Percentiles rank a stretch among this genome's conserved stretches.
These are phyloP conservation scores for Colletotrichum sp. DNA, from an alignment of 2,329 filamentous ascomycete genomes.

Conservation along the genomic window DNA sequence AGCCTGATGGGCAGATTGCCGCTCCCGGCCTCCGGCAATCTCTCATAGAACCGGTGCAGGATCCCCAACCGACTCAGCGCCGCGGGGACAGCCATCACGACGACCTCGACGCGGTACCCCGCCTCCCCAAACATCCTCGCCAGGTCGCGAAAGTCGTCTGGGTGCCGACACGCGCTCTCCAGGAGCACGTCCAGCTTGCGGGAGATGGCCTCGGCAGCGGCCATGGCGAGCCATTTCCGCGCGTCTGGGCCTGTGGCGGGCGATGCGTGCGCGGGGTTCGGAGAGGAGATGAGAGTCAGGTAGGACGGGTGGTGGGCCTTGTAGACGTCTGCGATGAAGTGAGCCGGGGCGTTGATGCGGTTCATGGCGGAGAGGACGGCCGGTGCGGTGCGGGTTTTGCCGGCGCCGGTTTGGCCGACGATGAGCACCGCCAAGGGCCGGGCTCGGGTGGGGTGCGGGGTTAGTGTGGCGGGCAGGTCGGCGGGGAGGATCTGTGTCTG, in stretches of 20 bases:
- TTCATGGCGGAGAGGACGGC: constrained; percentile 37
- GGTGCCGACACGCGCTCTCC: constrained; percentile 51
- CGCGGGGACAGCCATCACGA: constrained; percentile 46
- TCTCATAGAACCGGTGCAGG: constrained; percentile 42
- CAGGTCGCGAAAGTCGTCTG: constrained; percentile 44
- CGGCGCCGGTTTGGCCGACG: constrained; percentile 54
- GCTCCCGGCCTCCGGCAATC: constrained; percentile 37
- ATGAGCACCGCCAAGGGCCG: constrained; percentile 46
- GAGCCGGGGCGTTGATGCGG: constrained; percentile 28
- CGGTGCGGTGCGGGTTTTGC: constrained; percentile 51
- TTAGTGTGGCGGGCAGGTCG: constrained; percentile 32
- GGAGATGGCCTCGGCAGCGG: constrained; percentile 36
- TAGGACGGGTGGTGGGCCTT: constrained; percentile 53
- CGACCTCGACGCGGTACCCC: constrained; percentile 44
- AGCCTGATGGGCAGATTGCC: constrained; percentile 42
- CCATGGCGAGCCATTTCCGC: constrained; percentile 48
- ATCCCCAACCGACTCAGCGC: constrained; percentile 48
- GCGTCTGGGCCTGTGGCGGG: constrained; percentile 45
- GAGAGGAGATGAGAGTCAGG: constrained; percentile 29
- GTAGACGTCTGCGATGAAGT: constrained; percentile 55
- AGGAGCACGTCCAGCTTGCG: constrained; percentile 42
- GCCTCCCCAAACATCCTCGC: constrained; percentile 35
- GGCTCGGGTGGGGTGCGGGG: background rate
- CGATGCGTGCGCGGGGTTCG: constrained; percentile 39
- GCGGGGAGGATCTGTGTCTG: constrained; percentile 33